Evolutionary conservation across 2,329 filamentous ascomycete genomes (phyloP), one percentile per base, ranked within the genome.

Genomic region (Aureobasidium namibiae): DNA sequence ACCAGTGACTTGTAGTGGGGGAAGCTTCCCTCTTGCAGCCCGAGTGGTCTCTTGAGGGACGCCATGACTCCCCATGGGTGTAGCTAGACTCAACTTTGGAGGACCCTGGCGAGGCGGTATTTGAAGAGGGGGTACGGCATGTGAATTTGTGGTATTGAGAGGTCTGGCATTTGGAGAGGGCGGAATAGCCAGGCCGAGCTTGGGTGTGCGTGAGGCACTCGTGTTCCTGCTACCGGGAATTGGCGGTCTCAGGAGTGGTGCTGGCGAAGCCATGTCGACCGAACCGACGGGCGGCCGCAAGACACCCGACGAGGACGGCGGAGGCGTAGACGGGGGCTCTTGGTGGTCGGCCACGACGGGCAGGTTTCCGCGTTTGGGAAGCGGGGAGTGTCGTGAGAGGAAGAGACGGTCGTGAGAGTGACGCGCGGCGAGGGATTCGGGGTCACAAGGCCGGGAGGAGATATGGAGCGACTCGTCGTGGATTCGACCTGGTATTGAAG

Each of bases 131-230:
- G 71, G 68, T 33, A 70, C 64, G 23, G 67, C 67, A 62, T 63
- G 57, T 56, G 66, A 67, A 63, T 64, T 69, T 62, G 29, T 63
- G 18, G 73, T 63, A 61, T 77, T 73, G 54, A 94, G 84, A 1
- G 92, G 85, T 72, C 92, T 90, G 63, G 80, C 87, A 74, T 85
- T 92, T 50, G 90, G 89, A 36, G 90, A 95, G 0, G 89, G 86
- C 38, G 92, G 92, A 61, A 97, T 97, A 46, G 92, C 89, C 60
- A 97, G 83, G 45, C 91, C 92, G 61, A 97, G 82, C 67, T 88
- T 85, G 29, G 90, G 90, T 56, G 87, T 80, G 63, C 88, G 81
- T 61, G 80, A 77, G 61, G 83, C 85, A 64, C 80, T 77, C 65
- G 79, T 80, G 63, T 80, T 70, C 58, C 85, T 81, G 64, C 78